A percentile compares a stretch with the other conserved stretches of the same genome.
phyloP scores from a whole-genome alignment of 148 eudicot species.

The Vaccinium vitisidaea region DNA sequence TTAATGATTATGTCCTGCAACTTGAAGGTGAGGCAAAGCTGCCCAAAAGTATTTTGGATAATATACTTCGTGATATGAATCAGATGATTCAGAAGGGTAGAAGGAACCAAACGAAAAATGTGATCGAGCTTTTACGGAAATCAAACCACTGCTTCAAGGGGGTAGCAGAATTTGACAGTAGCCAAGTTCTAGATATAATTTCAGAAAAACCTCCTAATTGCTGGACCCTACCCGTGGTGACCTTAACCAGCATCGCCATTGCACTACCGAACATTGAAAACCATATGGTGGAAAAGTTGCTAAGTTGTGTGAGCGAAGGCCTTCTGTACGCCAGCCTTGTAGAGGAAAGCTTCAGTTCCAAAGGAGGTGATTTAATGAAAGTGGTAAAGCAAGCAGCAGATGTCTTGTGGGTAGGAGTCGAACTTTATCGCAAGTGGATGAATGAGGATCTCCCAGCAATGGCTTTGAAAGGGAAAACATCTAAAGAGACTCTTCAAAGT shows the following conservation, averaged over 20 bases:
- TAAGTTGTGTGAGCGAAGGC: background rate
- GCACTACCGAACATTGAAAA: background rate
- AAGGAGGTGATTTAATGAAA: background rate
- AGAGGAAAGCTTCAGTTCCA: background rate
- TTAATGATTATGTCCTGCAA: background rate
- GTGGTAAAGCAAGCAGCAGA: background rate
- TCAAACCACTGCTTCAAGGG: background rate
- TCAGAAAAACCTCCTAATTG: constrained; percentile 8
- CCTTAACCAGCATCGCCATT: constrained; percentile 12
- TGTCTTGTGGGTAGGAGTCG: background rate
- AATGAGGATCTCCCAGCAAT: background rate
- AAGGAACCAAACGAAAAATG: background rate
- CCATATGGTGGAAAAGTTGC: background rate
- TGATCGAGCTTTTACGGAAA: background rate
- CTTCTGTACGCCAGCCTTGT: background rate
- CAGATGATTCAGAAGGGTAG: background rate
- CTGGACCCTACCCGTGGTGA: constrained; percentile 10
- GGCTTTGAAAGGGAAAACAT: background rate
- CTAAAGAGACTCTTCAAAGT: background rate
- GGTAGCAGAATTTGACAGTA: background rate
- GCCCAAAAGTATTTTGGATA: background rate
- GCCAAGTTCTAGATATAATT: background rate
- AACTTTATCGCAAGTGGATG: background rate
- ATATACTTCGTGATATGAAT: background rate
- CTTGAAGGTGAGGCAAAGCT: constrained; percentile 14